Evolutionary conservation across 192 early-diverging fungal species (phyloP), one percentile per base, ranked within the genome.

Genomic region (Nowakowskiella sp.): DNA sequence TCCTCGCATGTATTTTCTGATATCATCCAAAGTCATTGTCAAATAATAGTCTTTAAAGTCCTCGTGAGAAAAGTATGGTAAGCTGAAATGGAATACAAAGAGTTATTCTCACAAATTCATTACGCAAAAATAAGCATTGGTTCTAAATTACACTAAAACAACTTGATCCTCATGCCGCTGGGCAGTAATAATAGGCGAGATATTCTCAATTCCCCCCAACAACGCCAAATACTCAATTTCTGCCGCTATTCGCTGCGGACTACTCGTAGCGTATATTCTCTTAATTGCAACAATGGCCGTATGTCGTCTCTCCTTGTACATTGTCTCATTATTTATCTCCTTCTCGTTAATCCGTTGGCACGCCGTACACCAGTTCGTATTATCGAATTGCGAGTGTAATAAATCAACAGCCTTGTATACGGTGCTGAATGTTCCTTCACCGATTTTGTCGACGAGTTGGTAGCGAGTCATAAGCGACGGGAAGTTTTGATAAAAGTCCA

Each of bases 401-500:
- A 87, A 56, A 53, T 97, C 90, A 9, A 89, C 57, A 2, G 91
- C 90, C 59, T 86, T 90, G 70, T 94, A 97, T 2, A 97, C 93
- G 0, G 85, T 83, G 58, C 86, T 88, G 57, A 94, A 97, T 0
- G 91, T 94, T 8, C 93, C 89, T 66, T 90, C 86, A 24, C 89
- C 89, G 62, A 90, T 90, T 61, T 85, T 90, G 32, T 78, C 77
- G 8, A 90, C 44, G 10, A 91, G 63, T 25, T 70, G 68, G 56
- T 84, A 92, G 26, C 82, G 75, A 3, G 72, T 62, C 21, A 61
- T 44, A 0, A 90, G 55, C 0, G 70, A 68, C 1, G 76, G 77
- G 27, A 82, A 84, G 16, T 57, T 46, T 19, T 54, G 31, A 56
- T 84, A 62, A 60, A 90, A 57, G 39, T 84, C 80, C 22, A 70